These are phyloP conservation scores for Irpex rosettiformis DNA, from an alignment of 1,284 basidiomycete genomes.

Conservation along the genomic window DNA sequence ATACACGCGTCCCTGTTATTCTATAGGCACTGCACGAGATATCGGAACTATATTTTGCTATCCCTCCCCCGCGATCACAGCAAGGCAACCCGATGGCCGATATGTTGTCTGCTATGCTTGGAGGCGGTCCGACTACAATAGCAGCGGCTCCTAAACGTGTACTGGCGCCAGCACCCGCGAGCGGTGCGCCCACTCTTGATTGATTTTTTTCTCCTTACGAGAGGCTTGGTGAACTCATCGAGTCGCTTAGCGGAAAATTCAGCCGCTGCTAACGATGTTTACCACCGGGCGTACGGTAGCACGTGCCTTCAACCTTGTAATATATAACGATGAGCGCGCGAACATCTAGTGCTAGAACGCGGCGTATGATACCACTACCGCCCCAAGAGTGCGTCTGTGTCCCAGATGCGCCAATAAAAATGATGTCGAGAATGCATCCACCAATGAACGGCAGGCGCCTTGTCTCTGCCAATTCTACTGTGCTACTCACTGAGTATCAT, in stretches of 20 bases:
- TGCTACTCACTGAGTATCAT: neutral
- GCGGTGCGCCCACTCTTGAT: constrained; percentile 33
- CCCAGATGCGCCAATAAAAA: neutral
- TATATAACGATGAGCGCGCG: neutral
- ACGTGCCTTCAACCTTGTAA: neutral
- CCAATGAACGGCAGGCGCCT: neutral
- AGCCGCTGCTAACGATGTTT: neutral
- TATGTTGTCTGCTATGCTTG: constrained; percentile 80
- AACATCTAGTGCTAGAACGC: neutral
- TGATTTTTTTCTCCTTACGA: constrained; percentile 18
- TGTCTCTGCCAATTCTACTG: neutral
- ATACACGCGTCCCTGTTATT: neutral
- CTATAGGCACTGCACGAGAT: constrained; percentile 39
- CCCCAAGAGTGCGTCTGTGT: neutral
- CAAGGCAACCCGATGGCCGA: constrained; percentile 78
- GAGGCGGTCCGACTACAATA: constrained; percentile 48
- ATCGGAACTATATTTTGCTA: constrained; percentile 75
- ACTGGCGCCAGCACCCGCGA: constrained; percentile 36
- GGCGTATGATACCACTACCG: neutral
- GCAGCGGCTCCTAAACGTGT: constrained; percentile 34
- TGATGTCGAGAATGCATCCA: neutral
- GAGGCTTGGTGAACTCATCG: neutral
- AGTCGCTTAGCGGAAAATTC: neutral
- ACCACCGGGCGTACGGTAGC: neutral
- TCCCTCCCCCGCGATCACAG: constrained; percentile 68